Percentiles rank a stretch among this genome's conserved stretches.
Conservation (phyloP, 306 rosid species). For the Pterocarpus macrocarpus region DNA sequence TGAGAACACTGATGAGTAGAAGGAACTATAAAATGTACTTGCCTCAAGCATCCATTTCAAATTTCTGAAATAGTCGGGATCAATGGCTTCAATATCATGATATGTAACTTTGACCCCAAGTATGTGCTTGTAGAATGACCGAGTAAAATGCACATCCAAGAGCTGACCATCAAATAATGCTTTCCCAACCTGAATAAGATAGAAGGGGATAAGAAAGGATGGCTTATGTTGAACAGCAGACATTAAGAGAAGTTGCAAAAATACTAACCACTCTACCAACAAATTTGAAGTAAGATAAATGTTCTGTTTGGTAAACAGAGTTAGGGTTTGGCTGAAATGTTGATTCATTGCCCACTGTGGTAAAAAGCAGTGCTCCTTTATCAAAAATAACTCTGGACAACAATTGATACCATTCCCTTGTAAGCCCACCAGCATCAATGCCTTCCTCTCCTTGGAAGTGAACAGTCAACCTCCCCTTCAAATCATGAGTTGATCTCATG, state of each 20-base stretch:
- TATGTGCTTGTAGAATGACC: constrained; percentile 99
- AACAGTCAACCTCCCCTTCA: constrained; percentile 98
- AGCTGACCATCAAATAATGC: constrained; percentile 98
- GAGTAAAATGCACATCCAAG: constrained; percentile 99
- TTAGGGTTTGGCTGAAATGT: constrained; percentile 99
- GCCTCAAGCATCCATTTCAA: constrained; percentile 99
- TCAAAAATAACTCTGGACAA: constrained; percentile 98
- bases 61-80: constrained; percentile 91
- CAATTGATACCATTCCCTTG: constrained; percentile 99
- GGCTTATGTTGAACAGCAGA: constrained; percentile 29
- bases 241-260: constrained; percentile 39
- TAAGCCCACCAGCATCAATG: constrained; percentile 98
- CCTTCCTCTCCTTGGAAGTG: constrained; percentile 99
- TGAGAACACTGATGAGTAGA: neutral
- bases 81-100: constrained; percentile 99
- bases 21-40: constrained; percentile 21
- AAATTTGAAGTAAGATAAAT: constrained; percentile 97
- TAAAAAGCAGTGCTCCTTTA: constrained; percentile 95
- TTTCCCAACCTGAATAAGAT: constrained; percentile 85
- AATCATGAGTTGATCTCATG: constrained; percentile 81
- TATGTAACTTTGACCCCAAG: constrained; percentile 95
- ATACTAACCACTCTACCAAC: constrained; percentile 98
- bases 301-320: constrained; percentile 98
- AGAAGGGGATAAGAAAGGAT: constrained; percentile 41
- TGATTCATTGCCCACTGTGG: constrained; percentile 98